Evolutionary conservation across 805 yeast species (phyloP).

Genomic region (Ogataea nakhonphanomensis): DNA sequence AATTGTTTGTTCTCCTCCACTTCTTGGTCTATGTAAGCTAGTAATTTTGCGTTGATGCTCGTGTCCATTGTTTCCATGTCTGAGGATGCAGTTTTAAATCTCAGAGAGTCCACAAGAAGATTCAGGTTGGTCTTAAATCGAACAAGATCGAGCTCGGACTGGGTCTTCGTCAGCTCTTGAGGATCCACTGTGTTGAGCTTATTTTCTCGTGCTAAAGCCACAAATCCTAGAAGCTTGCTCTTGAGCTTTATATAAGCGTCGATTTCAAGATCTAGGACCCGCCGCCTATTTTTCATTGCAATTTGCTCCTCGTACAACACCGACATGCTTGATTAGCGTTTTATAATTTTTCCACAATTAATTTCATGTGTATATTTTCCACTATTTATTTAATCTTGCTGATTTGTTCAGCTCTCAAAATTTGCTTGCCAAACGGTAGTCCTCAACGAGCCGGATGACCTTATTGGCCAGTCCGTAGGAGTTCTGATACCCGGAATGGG

Average conservation of each 20-base stretch:
- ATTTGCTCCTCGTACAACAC: slow-evolving; percentile 16
- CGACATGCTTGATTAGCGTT: not conserved
- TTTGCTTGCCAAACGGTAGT: slow-evolving; percentile 2
- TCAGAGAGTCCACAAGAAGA: slow-evolving; percentile 21
- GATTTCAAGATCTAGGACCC: slow-evolving; percentile 30
- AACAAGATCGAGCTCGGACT: slow-evolving; percentile 17
- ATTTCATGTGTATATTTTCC: no score
- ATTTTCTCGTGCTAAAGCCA: slow-evolving; percentile 17
- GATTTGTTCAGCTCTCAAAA: not conserved
- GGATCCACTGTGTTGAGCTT: slow-evolving; percentile 12
- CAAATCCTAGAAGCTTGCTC: slow-evolving; percentile 16
- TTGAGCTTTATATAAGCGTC: slow-evolving; percentile 25
- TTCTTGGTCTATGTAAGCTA: slow-evolving; percentile 20
- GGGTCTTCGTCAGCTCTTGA: slow-evolving; percentile 19
- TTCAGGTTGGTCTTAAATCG: slow-evolving; percentile 20
- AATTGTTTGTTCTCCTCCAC: slow-evolving; percentile 21
- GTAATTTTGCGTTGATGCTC: slow-evolving; percentile 16
- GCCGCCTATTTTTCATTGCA: slow-evolving; percentile 29
- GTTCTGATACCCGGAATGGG: slow-evolving; percentile 70
- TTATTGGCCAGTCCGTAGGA: slow-evolving; percentile 27
- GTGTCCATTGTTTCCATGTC: slow-evolving; percentile 23
- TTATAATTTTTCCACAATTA: no score
- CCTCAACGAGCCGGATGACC: slow-evolving; percentile 23
- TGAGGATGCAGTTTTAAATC: slow-evolving; percentile 10
- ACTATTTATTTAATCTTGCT: no score